Base-by-base conservation (phyloP, 768 basidiomycete genomes). In the Crassisporium funariophilum region DNA sequence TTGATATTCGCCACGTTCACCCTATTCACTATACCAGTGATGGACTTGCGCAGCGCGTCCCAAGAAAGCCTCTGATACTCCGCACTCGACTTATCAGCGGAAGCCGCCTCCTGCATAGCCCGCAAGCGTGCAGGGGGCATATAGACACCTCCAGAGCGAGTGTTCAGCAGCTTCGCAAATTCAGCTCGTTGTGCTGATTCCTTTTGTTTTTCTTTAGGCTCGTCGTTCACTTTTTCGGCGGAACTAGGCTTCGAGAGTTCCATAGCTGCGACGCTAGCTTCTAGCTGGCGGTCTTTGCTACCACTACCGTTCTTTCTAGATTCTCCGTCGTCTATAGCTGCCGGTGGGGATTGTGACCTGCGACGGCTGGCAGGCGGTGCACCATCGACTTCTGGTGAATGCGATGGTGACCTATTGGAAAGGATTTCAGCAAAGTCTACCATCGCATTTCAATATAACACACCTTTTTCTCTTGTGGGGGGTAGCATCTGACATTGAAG, bases 21-120 rank as follows among this genome's bases (percentile, higher is more conserved):
- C 77, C 97, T 88, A 77, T 99, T 99, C 77, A 98, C 95, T 57
- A 98, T 88, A 92, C 97, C 97, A 21, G 97, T 98, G 60, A 99
- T 89, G 41, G 88, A 91, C 70, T 99, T 99, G 63, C 95, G 85
- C 49, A 99, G 72, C 2, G 97, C 97, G 61, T 99, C 97, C 97
- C 97, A 99, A 8, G 92, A 90, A 49, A 99, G 70, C 8, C 97
- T 81, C 68, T 99, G 97, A 68, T 89, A 98, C 69, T 97, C 95
- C 15, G 85, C 59, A 49, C 88, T 88, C 37, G 76, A 73, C 72
- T 95, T 95, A 74, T 97, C 91, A 52, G 77, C 70, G 5, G 82
- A 69, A 6, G 92, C 91, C 22, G 87, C 89, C 35, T 81, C 86
- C 58, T 95, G 93, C 67, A 99, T 77, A 0, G 93, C 94, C 36